A percentile compares a stretch with the other conserved stretches of the same genome.
Evolutionary conservation across 148 eudicot genomes (phyloP).

Genomic region (Camellia sinensis): DNA sequence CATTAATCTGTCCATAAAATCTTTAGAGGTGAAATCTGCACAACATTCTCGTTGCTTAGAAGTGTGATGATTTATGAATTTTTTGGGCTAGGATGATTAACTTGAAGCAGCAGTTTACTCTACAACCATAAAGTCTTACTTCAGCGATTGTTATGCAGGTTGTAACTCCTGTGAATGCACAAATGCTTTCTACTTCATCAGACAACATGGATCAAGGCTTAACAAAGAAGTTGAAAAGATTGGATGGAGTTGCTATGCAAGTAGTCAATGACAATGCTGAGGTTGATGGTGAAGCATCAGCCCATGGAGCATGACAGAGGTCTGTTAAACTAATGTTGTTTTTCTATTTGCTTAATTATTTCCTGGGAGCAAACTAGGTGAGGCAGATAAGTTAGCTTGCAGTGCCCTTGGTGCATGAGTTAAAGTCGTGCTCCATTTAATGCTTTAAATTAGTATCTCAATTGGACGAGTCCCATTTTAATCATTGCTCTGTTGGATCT

Average conservation of each 20-base stretch:
- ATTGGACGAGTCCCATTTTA: neutral
- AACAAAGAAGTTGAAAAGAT: constrained; percentile 41
- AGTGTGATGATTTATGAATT: no score
- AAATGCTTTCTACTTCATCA: constrained; percentile 34
- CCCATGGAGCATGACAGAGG: constrained; percentile 45
- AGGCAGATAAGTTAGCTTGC: neutral
- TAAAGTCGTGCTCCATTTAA: neutral
- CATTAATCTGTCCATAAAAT: no score
- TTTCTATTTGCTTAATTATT: neutral
- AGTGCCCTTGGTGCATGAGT: neutral
- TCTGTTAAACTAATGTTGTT: constrained; percentile 9
- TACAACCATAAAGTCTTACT: neutral
- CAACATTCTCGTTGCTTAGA: no score
- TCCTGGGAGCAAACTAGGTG: neutral
- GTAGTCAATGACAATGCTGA: constrained; percentile 39
- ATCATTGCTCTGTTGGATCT: neutral
- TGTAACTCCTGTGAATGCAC: constrained; percentile 41
- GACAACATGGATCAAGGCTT: constrained; percentile 35
- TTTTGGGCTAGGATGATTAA: no score
- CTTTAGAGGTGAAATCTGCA: neutral
- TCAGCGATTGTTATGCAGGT: constrained; percentile 30
- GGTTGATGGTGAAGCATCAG: constrained; percentile 36
- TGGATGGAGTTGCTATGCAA: constrained; percentile 24
- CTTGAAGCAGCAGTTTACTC: no score
- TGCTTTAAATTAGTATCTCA: neutral